Evolutionary conservation across 805 yeast genomes (phyloP), one percentile per base, ranked within the genome.

Genomic region (Kodamaea leandrae): DNA sequence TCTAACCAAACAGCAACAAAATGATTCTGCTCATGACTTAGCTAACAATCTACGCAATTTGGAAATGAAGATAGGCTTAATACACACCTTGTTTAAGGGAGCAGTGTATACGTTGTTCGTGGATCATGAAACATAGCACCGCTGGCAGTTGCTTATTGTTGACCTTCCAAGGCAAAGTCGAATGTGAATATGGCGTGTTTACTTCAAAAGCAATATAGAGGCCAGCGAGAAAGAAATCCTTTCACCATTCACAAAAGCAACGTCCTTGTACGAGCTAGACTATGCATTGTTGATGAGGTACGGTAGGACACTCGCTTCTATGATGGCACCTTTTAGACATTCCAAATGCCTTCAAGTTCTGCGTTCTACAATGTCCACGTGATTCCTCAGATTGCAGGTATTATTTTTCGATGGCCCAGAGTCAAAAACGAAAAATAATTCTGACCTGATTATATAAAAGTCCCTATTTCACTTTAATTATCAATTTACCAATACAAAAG

Each of bases 31-130:
- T 4, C 61, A 60, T 39, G 55, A 57, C 16, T 49, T 71, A 30
- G 47, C 65, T 19, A 78, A 74, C 25, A 76, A 77, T 46, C 57
- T 83, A 48, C 67, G 87, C 20, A 74, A 68, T 17, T 68, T 83
- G 38, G 90, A 83, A 50, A 68, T 77, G 46, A 82, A 82, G 48
- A 67, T 80, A 9, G 82, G 83, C 1, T 59, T 82, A 39, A 83
- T 83, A 3, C 79, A 80, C 37, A 82, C 88, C 1, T 57, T 81
- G 32, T 73, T 83, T 59, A 80, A 82, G 48, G 82, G 85, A 4
- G 83, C 88, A 3, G 86, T 83, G 3, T 83, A 83, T 54, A 76
- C 82, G 13, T 63, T 83, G 38, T 75, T 80, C 42, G 54, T 80
- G 28, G 82, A 79, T 49, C 72, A 72, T 47, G 77, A 38, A 27